A percentile compares a stretch with the other conserved stretches of the same genome.
Evolutionary conservation across 2,329 filamentous ascomycete genomes (phyloP).

Genomic region (Ophidiomyces ophidiicola): DNA sequence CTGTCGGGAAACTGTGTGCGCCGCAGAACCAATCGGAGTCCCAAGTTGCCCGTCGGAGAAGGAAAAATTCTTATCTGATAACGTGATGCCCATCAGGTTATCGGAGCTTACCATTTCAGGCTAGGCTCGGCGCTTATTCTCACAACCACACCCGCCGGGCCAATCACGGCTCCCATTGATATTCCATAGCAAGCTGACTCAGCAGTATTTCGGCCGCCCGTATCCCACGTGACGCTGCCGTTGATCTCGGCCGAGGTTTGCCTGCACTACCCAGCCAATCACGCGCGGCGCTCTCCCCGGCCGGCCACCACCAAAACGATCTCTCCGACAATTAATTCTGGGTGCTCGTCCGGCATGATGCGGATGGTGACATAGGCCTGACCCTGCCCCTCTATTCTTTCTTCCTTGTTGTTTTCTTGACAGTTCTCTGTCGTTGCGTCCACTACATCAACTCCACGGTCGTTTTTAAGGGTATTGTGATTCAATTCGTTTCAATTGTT

Average conservation of each 20-base stretch:
- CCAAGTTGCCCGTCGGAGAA: neutral
- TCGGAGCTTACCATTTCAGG: neutral
- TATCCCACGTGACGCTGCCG: conserved; percentile 2
- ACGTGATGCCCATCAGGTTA: too few species aligned
- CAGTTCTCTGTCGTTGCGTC: neutral
- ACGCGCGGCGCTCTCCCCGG: neutral
- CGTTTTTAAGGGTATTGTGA: neutral
- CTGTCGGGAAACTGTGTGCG: conserved; percentile 1
- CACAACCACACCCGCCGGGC: neutral
- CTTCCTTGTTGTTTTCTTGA: neutral
- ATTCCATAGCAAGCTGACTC: neutral
- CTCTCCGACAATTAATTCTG: neutral
- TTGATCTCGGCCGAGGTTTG: conserved; percentile 11
- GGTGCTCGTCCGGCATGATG: neutral
- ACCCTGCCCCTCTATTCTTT: neutral
- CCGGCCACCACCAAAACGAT: neutral
- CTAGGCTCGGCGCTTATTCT: neutral
- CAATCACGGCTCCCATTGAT: neutral
- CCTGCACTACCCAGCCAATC: conserved; percentile 7
- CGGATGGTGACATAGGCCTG: neutral
- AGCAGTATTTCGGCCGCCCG: neutral
- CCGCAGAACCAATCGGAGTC: too few species aligned
- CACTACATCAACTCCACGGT: neutral
- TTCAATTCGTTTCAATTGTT: conserved; percentile 6
- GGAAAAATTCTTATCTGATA: too few species aligned